Evolutionary conservation across 2,329 filamentous ascomycete species (phyloP), one percentile per base, ranked within the genome.

Genomic region (Kalmusia sp.): DNA sequence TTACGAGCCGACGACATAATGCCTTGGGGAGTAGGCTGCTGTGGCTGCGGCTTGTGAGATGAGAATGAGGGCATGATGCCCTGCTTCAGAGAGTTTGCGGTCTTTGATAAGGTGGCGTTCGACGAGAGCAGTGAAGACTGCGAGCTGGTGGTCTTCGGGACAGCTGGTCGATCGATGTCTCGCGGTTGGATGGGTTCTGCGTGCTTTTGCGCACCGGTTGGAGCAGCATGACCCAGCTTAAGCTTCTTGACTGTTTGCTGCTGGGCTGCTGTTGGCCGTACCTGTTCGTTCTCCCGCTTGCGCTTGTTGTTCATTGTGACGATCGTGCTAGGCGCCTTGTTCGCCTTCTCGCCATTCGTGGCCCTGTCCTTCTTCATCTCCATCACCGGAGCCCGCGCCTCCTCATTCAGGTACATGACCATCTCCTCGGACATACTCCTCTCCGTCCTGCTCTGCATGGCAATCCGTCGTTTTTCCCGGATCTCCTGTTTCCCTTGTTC

Each of bases 231-330:
- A 19, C 12, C 41, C 12, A 28, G 15, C 17, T 28, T 57, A 24
- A 9, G 25, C 27, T 52, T 57, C 17, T 50, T 51, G 7, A 17
- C 15, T 28, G 52, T 61, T 59, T 59, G 61, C 35, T 51, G 44
- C 6, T 14, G 9, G 1, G 14, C 46, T 31, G 33, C 47, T 25
- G 48, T 15, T 14, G 40, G 27, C 8, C 8, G 27, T 34, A 34
- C 35, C 8, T 14, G 11, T 49, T 39, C 30, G 51, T 44, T 53
- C 43, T 55, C 38, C 27, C 37, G 15, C 24, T 57, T 58, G 40
- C 50, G 52, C 39, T 51, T 55, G 47, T 43, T 43, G 8, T 15
- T 19, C 24, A 12, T n/a, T 30, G n/a, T n/a, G n/a, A n/a, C n/a
- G n/a, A n/a, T n/a, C n/a, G n/a, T n/a, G n/a, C n/a, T n/a, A n/a